Evolutionary conservation across 2,329 filamentous ascomycete species (phyloP), one percentile per base, ranked within the genome.

Genomic region (Cryphonectria carpinicola): DNA sequence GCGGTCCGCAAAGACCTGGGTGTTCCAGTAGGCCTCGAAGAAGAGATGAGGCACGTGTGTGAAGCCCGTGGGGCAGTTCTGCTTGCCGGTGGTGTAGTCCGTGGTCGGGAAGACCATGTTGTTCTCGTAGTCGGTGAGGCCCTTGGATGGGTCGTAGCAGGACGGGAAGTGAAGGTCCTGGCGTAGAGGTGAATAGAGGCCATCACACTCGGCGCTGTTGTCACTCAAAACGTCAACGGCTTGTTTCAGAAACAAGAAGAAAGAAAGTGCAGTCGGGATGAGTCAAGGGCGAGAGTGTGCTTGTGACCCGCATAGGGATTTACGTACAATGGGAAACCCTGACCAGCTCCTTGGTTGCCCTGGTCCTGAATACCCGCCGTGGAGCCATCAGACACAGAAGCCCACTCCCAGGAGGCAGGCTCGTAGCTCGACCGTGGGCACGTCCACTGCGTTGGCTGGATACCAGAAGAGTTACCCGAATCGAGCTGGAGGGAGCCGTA

Each of bases 151-250:
- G 79, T 93, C 87, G 86, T 92, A 93, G 84, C 91, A 93, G 7
- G 89, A 90, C 7, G 91, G 91, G 81, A 93, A 92, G 83, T 92
- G 90, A 56, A 93, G 81, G 74, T 93, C 90, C 69, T 87, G 85
- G 54, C 90, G 88, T 61, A 89, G 84, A 71, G 89, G 89, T 66
- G 89, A 90, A 74, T 84, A 84, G 69, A 81, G 84, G 66, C 87
- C 86, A 76, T 92, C 88, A 78, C 93, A 94, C 76, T 90, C 87
- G 78, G 87, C 85, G 77, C 66, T 68, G 28, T 60, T 22, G 3
- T 3, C 22, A 17, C 13, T 32, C 11, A 10, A 43, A 43, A 17
- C 13, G 56, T 68, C 22, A 68, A 58, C 41, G 11, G 11, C 25
- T 37, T 37, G 41, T 19, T 22, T 37, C 0, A 61, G 3, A 43